Evolutionary conservation across 768 basidiomycete species (phyloP), one percentile per base, ranked within the genome.

Genomic region (Serpula lacrymans): DNA sequence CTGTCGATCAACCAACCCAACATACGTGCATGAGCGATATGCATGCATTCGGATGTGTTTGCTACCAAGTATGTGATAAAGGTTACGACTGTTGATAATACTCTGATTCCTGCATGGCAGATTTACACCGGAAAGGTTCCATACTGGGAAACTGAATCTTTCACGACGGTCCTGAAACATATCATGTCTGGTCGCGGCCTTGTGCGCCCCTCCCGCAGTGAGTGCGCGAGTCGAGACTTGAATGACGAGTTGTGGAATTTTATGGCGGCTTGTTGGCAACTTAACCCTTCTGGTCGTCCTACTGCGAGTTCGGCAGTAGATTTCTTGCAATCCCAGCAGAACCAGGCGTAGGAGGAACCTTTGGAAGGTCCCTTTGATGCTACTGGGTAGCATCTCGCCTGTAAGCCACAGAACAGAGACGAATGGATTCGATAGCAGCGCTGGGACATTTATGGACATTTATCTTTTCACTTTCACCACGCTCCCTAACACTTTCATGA

Each of bases 31-130:
- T 58, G n/a, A 57, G 59, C 12, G 71, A 73, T 40, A 57, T 73
- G 39, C 72, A 72, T 43, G 63, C 71, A 1, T 56, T 65, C 27
- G 67, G 57, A 18, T 71, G 67, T 37, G 67, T 69, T 2, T 64
- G 64, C 28, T 71, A 69, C 24, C 64, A 56, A 53, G 67, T 64
- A 37, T 9, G 58, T n/a, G 22, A 12, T 11, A 13, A n/a, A 5
- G 17, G n/a, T 13, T 3, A 12, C 10, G 16, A 21, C 16, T 13
- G 9, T 14, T 41, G 3, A 18, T 24, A n/a, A 24, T 26, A 22
- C 8, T 3, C 17, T 39, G 12, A 8, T 39, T n/a, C 26, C 8
- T 27, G n/a, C 20, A 5, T 39, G 20, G 34, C 25, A 42, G 41
- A 42, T 42, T 20, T 40, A 26, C 16, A 40, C 37, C 16, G 41